phyloP scores from a whole-genome alignment of 805 yeast species.

The Candida xyloterini region DNA sequence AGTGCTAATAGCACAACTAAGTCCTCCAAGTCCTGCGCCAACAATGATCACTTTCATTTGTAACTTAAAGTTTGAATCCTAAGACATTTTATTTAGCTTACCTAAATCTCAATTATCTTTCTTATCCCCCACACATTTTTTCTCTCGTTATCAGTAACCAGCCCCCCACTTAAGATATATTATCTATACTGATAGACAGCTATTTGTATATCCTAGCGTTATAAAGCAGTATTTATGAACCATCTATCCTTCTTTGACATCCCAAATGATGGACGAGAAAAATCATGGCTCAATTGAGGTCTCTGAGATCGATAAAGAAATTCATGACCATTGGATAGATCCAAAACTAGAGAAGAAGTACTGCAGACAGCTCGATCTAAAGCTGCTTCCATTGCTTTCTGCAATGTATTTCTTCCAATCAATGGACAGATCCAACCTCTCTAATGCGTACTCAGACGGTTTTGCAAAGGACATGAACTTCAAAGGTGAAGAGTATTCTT shows the following conservation, averaged over 20 bases:
- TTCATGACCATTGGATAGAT: background rate
- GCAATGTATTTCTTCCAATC: constrained; percentile 42
- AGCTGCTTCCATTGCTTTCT: constrained; percentile 42
- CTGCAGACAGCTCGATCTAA: constrained; percentile 35
- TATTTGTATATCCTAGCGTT: too few species aligned
- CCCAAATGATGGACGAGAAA: background rate
- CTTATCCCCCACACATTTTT: background rate
- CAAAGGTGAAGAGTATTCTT: constrained; percentile 39
- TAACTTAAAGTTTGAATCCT: background rate
- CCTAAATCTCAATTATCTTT: too few species aligned
- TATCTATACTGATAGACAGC: too few species aligned
- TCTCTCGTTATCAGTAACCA: background rate
- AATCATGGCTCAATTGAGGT: background rate
- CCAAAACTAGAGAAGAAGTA: constrained; percentile 7
- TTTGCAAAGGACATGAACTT: constrained; percentile 40
- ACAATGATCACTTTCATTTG: constrained; percentile 18
- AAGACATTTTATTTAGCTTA: too few species aligned
- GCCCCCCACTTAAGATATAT: constrained; percentile 1
- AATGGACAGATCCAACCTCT: constrained; percentile 43
- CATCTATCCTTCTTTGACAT: background rate
- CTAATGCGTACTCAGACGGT: constrained; percentile 43
- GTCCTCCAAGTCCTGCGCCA: constrained; percentile 31
- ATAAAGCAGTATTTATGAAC: too few species aligned
- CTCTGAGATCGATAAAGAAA: background rate
- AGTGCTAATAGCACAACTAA: constrained; percentile 25